Evolutionary conservation across 2,329 filamentous ascomycete species (phyloP).

Genomic region (Colletotrichum sp.): DNA sequence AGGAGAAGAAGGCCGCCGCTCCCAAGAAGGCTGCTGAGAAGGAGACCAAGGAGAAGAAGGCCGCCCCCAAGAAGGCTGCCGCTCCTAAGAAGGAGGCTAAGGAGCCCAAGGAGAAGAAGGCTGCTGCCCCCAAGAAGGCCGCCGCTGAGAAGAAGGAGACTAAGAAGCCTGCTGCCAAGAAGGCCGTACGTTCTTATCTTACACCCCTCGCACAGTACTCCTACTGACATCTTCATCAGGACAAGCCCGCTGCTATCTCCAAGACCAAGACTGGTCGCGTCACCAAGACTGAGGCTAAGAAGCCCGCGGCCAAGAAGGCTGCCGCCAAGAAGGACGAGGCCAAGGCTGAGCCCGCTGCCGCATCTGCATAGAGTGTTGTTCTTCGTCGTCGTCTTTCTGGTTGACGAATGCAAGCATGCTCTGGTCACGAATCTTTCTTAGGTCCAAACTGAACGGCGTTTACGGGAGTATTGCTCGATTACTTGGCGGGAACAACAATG

Average conservation of each 20-base stretch:
- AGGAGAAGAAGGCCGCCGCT: constrained; percentile 31
- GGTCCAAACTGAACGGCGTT: constrained; percentile 17
- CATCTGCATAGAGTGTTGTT: constrained; percentile 5
- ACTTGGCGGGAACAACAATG: constrained; percentile 4
- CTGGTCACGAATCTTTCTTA: constrained; percentile 17
- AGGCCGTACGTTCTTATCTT: constrained; percentile 29
- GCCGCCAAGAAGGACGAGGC: constrained; percentile 41
- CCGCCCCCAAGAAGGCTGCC: constrained; percentile 51
- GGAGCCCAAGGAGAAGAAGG: constrained; percentile 53
- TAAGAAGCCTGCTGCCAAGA: constrained; percentile 35
- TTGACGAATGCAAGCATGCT: neutral
- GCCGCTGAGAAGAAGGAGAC: constrained; percentile 35
- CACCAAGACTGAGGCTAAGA: constrained; percentile 69
- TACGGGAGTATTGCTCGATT: constrained; percentile 12
- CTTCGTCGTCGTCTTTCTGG: neutral
- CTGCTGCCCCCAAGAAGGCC: constrained; percentile 47
- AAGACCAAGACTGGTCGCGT: constrained; percentile 90
- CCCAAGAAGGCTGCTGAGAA: constrained; percentile 54
- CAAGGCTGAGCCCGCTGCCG: constrained; percentile 16
- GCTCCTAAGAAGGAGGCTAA: constrained; percentile 46
- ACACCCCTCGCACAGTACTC: constrained; percentile 35
- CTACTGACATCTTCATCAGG: constrained; percentile 49
- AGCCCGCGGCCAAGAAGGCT: constrained; percentile 48
- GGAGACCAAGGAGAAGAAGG: constrained; percentile 67
- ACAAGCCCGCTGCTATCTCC: constrained; percentile 72